Evolutionary conservation across 2,329 filamentous ascomycete genomes (phyloP).

Genomic region (Colletotrichum karsti): DNA sequence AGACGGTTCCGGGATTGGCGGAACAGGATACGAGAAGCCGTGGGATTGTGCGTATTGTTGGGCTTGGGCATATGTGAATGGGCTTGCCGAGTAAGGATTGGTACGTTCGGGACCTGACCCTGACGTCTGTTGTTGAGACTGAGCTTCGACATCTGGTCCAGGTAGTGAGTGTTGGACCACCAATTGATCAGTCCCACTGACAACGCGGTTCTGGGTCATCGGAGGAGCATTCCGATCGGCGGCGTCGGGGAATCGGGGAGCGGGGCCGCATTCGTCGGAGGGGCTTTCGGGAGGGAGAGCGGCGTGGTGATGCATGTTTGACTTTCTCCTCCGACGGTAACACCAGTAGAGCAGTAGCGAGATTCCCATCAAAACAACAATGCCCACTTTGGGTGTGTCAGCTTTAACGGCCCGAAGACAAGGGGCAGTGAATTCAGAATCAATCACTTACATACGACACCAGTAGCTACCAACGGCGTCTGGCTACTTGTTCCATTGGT

Average conservation of each 20-base stretch:
- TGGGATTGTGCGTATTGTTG: conserved; percentile 25
- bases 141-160: background rate
- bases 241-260: background rate
- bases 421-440: background rate
- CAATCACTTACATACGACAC: conserved; percentile 2
- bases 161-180: background rate
- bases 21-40: conserved; percentile 1
- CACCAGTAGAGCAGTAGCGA: conserved; percentile 21
- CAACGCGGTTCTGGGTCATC: background rate
- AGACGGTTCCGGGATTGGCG: conserved; percentile 11
- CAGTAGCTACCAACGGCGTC: conserved; percentile 12
- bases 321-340: conserved; percentile 10
- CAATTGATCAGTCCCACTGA: background rate
- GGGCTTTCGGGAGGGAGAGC: conserved; percentile 1
- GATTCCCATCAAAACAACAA: conserved; percentile 12
- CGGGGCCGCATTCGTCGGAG: background rate
- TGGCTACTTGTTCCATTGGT: background rate
- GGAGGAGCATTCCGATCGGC: background rate
- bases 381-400: background rate
- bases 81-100: background rate
- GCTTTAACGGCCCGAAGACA: background rate
- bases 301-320: background rate
- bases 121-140: background rate
- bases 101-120: background rate
- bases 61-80: conserved; percentile 25